These are phyloP conservation scores for Pythium phragmiticola DNA, from an alignment of 352 stramenopile species.

Conservation along the genomic window DNA sequence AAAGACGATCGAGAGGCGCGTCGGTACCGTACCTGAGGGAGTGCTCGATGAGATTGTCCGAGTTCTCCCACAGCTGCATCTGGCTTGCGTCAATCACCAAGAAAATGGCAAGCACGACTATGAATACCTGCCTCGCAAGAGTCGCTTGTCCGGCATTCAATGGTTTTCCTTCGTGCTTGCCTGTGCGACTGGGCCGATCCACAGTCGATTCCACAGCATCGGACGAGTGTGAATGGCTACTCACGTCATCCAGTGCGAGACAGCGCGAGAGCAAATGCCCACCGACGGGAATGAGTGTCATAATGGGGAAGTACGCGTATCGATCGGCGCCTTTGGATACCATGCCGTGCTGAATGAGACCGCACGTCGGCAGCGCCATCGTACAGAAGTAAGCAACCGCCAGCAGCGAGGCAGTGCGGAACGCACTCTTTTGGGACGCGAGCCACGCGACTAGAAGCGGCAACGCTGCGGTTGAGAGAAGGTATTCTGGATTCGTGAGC, in stretches of 20 bases:
- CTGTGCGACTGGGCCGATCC: not conserved
- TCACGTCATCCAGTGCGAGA: conserved; percentile 6
- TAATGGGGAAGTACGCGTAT: conserved; percentile 62
- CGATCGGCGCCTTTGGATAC: conserved; percentile 50
- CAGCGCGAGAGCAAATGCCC: conserved; percentile 23
- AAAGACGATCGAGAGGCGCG: not conserved
- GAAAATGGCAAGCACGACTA: not conserved
- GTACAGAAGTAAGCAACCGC: conserved; percentile 36
- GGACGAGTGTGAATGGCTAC: not conserved
- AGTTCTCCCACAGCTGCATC: conserved; percentile 27
- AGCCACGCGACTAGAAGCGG: conserved; percentile 18
- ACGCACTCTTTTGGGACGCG: not conserved
- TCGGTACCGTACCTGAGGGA: conserved; percentile 12
- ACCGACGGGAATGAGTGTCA: conserved; percentile 43
- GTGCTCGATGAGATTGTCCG: conserved; percentile 11
- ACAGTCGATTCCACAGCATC: not conserved
- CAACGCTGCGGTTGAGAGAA: conserved; percentile 31
- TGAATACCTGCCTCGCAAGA: not conserved
- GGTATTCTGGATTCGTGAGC: conserved; percentile 32
- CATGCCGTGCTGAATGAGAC: conserved; percentile 73
- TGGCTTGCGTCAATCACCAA: conserved; percentile 14
- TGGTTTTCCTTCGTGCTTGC: not conserved
- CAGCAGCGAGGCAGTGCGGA: conserved; percentile 20
- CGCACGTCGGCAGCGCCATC: conserved; percentile 57
- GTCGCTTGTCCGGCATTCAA: not conserved